Evolutionary conservation across 1,284 basidiomycete genomes (phyloP), one percentile per base, ranked within the genome.

Genomic region (Ustilago bromivora): DNA sequence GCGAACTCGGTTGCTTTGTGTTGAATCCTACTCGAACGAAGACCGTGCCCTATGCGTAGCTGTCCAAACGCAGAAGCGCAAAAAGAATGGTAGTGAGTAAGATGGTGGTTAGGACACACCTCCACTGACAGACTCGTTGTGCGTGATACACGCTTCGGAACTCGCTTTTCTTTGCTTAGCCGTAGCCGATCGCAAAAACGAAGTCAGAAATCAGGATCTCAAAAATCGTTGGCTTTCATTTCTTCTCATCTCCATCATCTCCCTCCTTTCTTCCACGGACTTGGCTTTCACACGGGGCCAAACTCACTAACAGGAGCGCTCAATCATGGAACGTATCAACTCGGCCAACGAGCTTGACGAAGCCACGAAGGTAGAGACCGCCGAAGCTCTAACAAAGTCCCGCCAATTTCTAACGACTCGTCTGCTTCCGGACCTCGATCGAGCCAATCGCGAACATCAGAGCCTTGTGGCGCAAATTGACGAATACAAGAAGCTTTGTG

Each of bases 391-490:
- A 3, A 40, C 59, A 53, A 71, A 68, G 31, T 78, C 76, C 9
- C 60, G 76, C 2, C 63, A 69, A 17, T 78, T 78, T 40, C 69
- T 78, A 23, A 72, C 73, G 40, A 55, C 60, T 7, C 68, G 73
- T 6, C 63, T 78, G 1, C 49, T 78, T 5, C 76, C 76, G 4
- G 76, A 78, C 41, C 66, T 78, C 23, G 76, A 78, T n/a, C 38
- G 46, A 1, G 76, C 76, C 2, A 72, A 71, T 49, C 59, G 54
- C 31, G 61, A 72, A 34, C 73, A 71, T 13, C 62, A 72, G 40
- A 66, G 57, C 40, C 40, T 78, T 15, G 57, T 66, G 17, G 61
- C 69, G 1, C 66, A 78, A 53, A 71, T 75, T 13, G 67, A 71
- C 51, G 68, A 76, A 49, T 71, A 71, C 60, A 66, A 63, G 41